Evolutionary conservation across 768 basidiomycete genomes (phyloP), one percentile per base, ranked within the genome.

Genomic region (Boletus rex-veris): DNA sequence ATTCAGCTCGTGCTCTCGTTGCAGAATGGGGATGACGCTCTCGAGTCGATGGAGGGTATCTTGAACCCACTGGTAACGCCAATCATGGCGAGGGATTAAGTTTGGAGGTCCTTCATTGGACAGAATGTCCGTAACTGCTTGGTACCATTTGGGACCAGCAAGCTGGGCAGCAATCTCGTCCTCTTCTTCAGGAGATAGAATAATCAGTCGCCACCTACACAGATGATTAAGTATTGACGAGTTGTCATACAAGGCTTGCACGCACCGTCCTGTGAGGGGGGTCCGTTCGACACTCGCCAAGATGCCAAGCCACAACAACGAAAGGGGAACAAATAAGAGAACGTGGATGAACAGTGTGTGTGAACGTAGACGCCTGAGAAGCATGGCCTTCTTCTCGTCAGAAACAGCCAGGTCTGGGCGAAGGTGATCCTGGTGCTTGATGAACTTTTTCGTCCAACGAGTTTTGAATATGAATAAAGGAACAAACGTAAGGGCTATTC

Each of bases 171-270:
- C 84, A 39, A 98, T 90, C 30, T 84, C 84, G 48, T 94, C 91
- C 66, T 98, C 94, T 71, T 97, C 94, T 60, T 92, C 89, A 2
- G 94, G 93, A 4, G 92, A 93, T 15, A 97, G 79, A 9, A 95
- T 76, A 55, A 97, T 95, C 60, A 93, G 70, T 49, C 94, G 80
- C 87, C 88, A 90, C 64, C 92, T 92, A 35, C 10, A 58, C 28
- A 28, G 7, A n/a, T 50, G 26, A 52, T 60, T 7, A 1, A 59
- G 53, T 18, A 47, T 45, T 12, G 31, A 40, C 14, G 11, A 24
- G 12, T 3, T 15, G 47, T 33, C 18, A 37, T 21, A 8, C n/a
- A 45, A 43, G 38, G n/a, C 26, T 26, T 37, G 4, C 14, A 73
- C 84, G 48, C 57, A 90, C 89, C 90, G 79, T 67, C 91, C 91